Conservation (phyloP, 768 basidiomycete genomes). For the Hygrophoropsis aurantiaca region DNA sequence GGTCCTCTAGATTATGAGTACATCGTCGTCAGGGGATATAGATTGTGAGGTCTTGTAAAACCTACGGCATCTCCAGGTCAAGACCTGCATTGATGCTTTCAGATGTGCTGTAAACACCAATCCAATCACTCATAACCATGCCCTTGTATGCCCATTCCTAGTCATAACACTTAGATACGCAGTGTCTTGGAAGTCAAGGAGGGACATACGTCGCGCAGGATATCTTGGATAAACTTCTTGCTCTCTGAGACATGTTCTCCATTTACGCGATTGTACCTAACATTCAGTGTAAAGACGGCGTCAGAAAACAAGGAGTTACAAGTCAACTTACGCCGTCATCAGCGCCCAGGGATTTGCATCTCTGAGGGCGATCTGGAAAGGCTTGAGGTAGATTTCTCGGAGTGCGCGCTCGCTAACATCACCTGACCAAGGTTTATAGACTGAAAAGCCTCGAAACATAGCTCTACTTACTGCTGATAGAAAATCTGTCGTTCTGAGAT, state of each 20-base stretch:
- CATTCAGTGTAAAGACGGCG: not conserved
- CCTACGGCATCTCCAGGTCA: constrained; percentile 63
- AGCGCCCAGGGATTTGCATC: constrained; percentile 55
- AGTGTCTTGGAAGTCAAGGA: too few relatives aligned
- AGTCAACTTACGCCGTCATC: constrained; percentile 51
- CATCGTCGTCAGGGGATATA: not conserved
- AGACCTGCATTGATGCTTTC: constrained; percentile 60
- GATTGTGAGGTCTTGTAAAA: constrained; percentile 2
- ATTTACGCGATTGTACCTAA: constrained; percentile 57
- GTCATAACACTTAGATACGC: not conserved
- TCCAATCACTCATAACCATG: constrained; percentile 63
- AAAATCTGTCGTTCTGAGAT: constrained; percentile 32
- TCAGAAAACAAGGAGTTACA: not conserved
- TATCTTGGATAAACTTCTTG: constrained; percentile 45
- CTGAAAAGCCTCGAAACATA: too few relatives aligned
- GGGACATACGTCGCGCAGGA: constrained; percentile 46
- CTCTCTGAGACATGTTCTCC: constrained; percentile 61
- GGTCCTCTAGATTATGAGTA: constrained; percentile 44
- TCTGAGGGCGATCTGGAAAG: constrained; percentile 60
- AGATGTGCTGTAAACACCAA: constrained; percentile 46
- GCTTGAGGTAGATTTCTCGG: constrained; percentile 65
- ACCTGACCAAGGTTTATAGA: constrained; percentile 35
- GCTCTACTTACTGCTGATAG: constrained; percentile 47
- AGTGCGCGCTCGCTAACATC: constrained; percentile 58
- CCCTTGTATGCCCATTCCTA: constrained; percentile 67